Base-by-base conservation (phyloP, 2,329 filamentous ascomycete genomes). In the Calonectria crousiana region DNA sequence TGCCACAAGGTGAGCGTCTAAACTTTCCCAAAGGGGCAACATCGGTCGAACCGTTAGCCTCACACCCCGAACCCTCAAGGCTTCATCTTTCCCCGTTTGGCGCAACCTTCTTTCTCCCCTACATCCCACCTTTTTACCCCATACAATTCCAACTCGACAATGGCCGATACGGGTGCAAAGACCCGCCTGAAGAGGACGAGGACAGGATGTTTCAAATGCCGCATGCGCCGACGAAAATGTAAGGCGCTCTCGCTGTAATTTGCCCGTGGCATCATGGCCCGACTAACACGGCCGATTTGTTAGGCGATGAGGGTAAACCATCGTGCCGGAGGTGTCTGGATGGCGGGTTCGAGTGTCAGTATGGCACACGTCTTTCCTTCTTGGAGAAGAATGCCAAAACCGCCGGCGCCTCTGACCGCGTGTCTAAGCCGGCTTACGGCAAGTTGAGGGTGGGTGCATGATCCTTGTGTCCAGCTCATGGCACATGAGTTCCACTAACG, bases 291-390 rank as follows among this genome's bases (percentile, higher is more conserved):
- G 28, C 28, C 41, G 23, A 18, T 14, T 28, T 56, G 30, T 26
- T 71, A 90, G 88, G 89, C 73, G 88, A 90, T 72, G 89, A 90
- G 80, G 81, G 81, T 18, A 90, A 88, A 75, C 89, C 89, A 5
- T 80, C 80, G 3, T 90, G 89, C 53, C 85, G 84, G 53, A 87
- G 88, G 75, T 90, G 89, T 72, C 78, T 85, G 20, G 82, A 84
- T 1, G 86, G 88, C 41, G 84, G 85, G 11, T 85, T 88, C 36
- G 84, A 87, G 52, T 90, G 89, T 78, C 84, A 85, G 44, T 90
- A 90, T 76, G 87, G 87, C 14, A 84, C 86, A 4, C 82, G 85
- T 23, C 81, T 89, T 51, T 87, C 86, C 0, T 89, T 90, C 75
- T 78, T 89, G 3, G 83, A 85, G 10, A 89, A 89, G 78, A 89